Percentiles rank a stretch among this genome's conserved stretches.
phyloP scores from a whole-genome alignment of 768 basidiomycete species.

The Hortiboletus campestris region DNA sequence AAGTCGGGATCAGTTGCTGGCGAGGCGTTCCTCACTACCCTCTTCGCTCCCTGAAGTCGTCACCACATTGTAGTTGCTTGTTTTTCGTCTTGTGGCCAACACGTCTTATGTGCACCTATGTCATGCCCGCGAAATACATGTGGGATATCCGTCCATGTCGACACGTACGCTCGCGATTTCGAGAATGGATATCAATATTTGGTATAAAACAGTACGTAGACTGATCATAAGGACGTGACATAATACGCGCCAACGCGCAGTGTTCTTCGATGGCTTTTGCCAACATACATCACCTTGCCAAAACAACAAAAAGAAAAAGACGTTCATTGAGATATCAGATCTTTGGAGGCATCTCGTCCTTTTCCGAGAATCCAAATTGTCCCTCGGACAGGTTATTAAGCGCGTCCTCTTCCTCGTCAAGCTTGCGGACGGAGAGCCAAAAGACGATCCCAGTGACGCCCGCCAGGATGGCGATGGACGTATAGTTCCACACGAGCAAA shows the following conservation, averaged over 20 bases:
- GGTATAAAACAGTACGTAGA: not conserved
- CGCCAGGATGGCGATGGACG: slow-evolving; percentile 54
- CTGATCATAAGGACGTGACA: not conserved
- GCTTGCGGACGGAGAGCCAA: slow-evolving; percentile 48
- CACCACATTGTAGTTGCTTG: slow-evolving; percentile 4
- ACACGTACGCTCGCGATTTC: not conserved
- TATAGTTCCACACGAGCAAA: slow-evolving; percentile 75
- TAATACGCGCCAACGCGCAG: too few relatives aligned
- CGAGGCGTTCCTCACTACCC: slow-evolving; percentile 78
- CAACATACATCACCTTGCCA: not conserved
- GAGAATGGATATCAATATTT: not conserved
- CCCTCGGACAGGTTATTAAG: slow-evolving; percentile 54
- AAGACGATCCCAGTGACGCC: slow-evolving; percentile 52
- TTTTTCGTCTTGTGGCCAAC: slow-evolving; percentile 4
- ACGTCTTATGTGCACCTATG: slow-evolving; percentile 16
- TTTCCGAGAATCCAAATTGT: slow-evolving; percentile 24
- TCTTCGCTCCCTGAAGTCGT: slow-evolving; percentile 76
- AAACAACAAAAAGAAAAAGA: not conserved
- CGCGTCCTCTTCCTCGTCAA: slow-evolving; percentile 62
- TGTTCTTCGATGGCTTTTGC: not conserved
- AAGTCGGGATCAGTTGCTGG: slow-evolving; percentile 70
- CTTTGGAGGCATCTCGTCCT: not conserved
- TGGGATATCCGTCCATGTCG: not conserved
- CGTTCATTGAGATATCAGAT: not conserved
- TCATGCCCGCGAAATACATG: slow-evolving; percentile 18